Evolutionary conservation across 2,329 filamentous ascomycete species (phyloP).

Genomic region (Volutella citrinella): DNA sequence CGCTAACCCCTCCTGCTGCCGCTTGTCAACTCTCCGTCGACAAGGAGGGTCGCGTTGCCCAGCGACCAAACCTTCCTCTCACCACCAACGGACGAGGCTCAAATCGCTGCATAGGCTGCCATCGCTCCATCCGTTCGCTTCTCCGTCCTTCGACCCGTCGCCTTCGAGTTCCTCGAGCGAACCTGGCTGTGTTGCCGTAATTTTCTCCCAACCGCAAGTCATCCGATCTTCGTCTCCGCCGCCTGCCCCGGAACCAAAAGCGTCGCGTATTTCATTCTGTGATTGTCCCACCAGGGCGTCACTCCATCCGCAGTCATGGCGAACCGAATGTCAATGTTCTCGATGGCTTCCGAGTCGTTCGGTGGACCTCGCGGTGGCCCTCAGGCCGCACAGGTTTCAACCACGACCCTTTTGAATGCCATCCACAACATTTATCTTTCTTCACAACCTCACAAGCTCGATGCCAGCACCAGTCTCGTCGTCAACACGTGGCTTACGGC

Average conservation of each 20-base stretch:
- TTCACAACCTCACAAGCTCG: constrained; percentile 78
- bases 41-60: constrained; percentile 30
- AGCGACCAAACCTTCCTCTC: constrained; percentile 23
- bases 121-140: constrained; percentile 15
- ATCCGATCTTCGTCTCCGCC: too few relatives aligned
- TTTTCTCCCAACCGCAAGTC: too few relatives aligned
- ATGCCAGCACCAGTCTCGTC: constrained; percentile 85
- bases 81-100: constrained; percentile 13
- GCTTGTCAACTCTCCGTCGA: constrained; percentile 17
- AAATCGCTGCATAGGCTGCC: constrained; percentile 13
- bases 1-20: constrained; percentile 10
- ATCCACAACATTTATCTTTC: constrained; percentile 86
- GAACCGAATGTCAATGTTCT: constrained; percentile 68
- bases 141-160: constrained; percentile 7
- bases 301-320: constrained; percentile 47
- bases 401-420: constrained; percentile 87
- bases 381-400: constrained; percentile 79
- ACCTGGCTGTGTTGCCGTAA: too few relatives aligned
- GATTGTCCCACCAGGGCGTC: constrained; percentile 39
- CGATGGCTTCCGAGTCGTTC: constrained; percentile 61
- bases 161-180: constrained; percentile 4
- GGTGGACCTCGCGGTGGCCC: constrained; percentile 58
- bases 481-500: constrained; percentile 96
- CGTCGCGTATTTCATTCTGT: constrained; percentile 24
- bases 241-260: too few relatives aligned